These are phyloP conservation scores for Paramecium primaurelia DNA, from an alignment of 73 alveolate species.

Conservation along the genomic window DNA sequence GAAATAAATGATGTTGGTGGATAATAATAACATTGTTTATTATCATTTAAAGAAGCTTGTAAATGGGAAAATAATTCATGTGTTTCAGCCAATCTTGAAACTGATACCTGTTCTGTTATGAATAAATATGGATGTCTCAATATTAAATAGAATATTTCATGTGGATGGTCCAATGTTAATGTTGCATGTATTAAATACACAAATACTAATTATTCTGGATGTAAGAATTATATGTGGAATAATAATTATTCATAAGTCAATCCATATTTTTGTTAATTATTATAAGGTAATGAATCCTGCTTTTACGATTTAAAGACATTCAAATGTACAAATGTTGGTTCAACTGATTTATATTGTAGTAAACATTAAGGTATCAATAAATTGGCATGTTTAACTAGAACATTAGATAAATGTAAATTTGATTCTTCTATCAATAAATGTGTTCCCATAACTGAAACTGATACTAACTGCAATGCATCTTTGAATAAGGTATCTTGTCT, in stretches of 20 bases:
- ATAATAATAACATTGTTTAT: neutral
- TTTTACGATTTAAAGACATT: neutral
- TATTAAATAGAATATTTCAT: neutral
- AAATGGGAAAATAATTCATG: neutral
- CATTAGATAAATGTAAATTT: neutral
- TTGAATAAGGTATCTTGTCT: neutral
- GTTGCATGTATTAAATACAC: neutral
- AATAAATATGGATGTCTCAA: neutral
- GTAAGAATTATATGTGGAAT: neutral
- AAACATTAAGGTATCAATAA: neutral
- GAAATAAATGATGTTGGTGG: neutral
- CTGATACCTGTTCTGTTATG: neutral
- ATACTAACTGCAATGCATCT: neutral
- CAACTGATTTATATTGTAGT: neutral
- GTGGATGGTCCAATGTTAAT: neutral
- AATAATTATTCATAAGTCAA: neutral
- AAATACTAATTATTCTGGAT: neutral
- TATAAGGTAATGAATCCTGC: neutral
- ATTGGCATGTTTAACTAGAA: neutral
- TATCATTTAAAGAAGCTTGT: neutral
- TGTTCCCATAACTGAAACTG: neutral
- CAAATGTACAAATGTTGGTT: neutral
- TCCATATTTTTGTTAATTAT: neutral
- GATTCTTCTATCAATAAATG: neutral
- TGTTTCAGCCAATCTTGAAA: neutral